Conservation (phyloP, 2,329 filamentous ascomycete genomes). For the Thelonectria blattea region DNA sequence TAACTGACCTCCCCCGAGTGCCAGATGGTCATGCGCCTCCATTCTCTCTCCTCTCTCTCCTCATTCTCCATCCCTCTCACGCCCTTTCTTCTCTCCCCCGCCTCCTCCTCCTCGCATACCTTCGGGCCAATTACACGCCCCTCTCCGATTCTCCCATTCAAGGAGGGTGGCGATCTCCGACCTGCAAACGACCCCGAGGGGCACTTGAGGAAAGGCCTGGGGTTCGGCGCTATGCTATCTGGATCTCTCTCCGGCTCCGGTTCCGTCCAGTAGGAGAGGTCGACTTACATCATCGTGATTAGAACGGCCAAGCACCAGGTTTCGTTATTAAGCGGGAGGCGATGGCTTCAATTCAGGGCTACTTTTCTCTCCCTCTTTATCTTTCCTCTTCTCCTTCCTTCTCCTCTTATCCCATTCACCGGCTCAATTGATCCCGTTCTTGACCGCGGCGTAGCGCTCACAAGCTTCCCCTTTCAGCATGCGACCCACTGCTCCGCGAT, state of each 20-base stretch:
- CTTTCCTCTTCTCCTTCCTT: neutral
- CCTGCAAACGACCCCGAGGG: conserved; percentile 1
- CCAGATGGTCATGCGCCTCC: neutral
- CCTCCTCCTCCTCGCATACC: neutral
- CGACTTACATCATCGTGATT: conserved; percentile 16
- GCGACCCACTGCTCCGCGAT: conserved; percentile 12
- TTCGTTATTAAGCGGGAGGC: conserved; percentile 8
- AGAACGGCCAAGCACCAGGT: conserved; percentile 1
- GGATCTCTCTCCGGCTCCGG: neutral
- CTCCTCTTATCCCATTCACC: neutral
- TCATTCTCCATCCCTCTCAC: too few relatives aligned
- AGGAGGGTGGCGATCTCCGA: conserved; percentile 32
- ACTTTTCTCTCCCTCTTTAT: neutral
- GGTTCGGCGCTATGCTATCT: conserved; percentile 23
- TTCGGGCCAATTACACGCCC: conserved; percentile 17
- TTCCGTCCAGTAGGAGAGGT: neutral
- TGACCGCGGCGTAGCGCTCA: neutral
- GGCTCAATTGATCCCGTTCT: conserved; percentile 1
- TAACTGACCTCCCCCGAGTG: neutral
- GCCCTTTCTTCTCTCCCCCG: neutral
- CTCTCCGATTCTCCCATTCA: neutral
- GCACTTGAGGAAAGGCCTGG: conserved; percentile 3
- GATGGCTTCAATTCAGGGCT: conserved; percentile 9
- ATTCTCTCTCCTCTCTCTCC: neutral
- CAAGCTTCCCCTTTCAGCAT: conserved; percentile 10